A percentile compares a stretch with the other conserved stretches of the same genome.
Conservation (phyloP, 1,139 yeast genomes). For the Nadsonia commutata region DNA sequence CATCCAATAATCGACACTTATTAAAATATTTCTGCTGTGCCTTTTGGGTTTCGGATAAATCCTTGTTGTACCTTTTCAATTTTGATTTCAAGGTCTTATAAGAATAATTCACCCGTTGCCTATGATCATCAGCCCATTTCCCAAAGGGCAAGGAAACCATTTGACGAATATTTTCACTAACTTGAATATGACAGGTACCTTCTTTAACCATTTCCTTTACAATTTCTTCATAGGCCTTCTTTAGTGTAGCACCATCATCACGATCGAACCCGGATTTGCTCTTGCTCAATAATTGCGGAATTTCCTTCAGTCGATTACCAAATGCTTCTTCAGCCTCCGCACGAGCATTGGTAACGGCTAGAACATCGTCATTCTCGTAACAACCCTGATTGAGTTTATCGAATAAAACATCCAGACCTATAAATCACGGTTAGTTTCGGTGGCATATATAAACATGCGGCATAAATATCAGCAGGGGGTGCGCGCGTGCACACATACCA, state of each 20-base stretch:
- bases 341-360: slow-evolving; percentile 48
- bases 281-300: slow-evolving; percentile 26
- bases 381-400: slow-evolving; percentile 58
- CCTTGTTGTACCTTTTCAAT: slow-evolving; percentile 37
- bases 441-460: too few species aligned
- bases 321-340: slow-evolving; percentile 63
- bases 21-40: slow-evolving; percentile 59
- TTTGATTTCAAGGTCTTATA: slow-evolving; percentile 37
- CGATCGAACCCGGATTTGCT: slow-evolving; percentile 24
- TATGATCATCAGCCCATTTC: slow-evolving; percentile 66
- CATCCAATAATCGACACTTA: slow-evolving; percentile 64
- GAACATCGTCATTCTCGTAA: slow-evolving; percentile 55
- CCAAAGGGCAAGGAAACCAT: slow-evolving; percentile 59
- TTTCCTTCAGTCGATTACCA: slow-evolving; percentile 41
- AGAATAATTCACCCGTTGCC: slow-evolving; percentile 50
- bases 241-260: slow-evolving; percentile 35
- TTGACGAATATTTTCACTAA: slow-evolving; percentile 47
- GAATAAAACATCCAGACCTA: slow-evolving; percentile 37
- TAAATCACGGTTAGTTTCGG: background rate
- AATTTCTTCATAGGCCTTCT: slow-evolving; percentile 46
- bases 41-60: slow-evolving; percentile 37
- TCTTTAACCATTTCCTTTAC: slow-evolving; percentile 45
- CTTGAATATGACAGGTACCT: slow-evolving; percentile 51
- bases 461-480: too few species aligned
- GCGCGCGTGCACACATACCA: too few species aligned